These are phyloP conservation scores for Didymella arachidicola DNA, from an alignment of 2,329 filamentous ascomycete genomes.

Conservation along the genomic window DNA sequence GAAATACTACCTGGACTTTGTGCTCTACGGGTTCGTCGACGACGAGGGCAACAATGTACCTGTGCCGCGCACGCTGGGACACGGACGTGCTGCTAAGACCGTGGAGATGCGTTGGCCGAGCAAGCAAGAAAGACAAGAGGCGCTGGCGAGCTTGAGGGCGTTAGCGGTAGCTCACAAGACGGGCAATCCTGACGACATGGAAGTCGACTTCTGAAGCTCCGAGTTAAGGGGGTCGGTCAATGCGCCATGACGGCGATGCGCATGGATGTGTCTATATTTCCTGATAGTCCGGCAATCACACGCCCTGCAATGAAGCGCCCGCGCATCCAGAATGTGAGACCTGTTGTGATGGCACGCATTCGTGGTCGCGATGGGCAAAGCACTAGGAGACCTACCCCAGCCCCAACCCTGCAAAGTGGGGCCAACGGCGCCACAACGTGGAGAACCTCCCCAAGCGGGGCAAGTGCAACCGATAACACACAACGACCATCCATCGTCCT, in stretches of 20 bases:
- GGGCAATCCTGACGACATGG: background rate
- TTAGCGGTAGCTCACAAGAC: background rate
- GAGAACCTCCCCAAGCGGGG: constrained; percentile 17
- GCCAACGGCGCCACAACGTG: constrained; percentile 4
- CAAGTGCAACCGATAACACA: constrained; percentile 13
- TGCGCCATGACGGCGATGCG: background rate
- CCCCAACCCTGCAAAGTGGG: background rate
- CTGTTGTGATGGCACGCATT: no score
- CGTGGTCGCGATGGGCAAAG: no score
- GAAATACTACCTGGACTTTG: constrained; percentile 63
- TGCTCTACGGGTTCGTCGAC: constrained; percentile 69
- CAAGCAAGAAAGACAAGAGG: background rate
- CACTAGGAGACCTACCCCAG: no score
- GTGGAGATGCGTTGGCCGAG: constrained; percentile 11
- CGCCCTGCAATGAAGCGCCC: no score
- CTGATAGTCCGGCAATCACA: background rate
- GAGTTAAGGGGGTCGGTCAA: background rate
- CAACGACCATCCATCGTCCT: constrained; percentile 5
- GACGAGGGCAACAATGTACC: constrained; percentile 58
- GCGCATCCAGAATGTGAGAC: no score
- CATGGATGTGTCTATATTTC: background rate
- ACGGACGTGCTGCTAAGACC: constrained; percentile 53
- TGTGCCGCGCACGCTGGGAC: constrained; percentile 58
- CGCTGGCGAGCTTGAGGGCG: background rate
- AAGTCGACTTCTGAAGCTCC: background rate